Conservation (phyloP, 371 early-diverging fungal species). For the Parasitella parasitica region DNA sequence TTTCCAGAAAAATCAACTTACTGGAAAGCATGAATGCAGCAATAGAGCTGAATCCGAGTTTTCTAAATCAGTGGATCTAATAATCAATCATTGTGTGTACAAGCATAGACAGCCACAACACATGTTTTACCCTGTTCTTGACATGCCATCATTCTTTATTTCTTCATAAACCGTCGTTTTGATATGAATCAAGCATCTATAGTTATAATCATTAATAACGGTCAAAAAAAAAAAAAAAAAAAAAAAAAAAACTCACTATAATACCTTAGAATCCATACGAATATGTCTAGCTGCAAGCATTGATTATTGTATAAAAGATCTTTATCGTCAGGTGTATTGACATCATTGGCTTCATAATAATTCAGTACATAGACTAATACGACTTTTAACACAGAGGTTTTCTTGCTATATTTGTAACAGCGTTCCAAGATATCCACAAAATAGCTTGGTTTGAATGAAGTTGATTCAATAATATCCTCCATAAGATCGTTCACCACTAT, state of each 20-base stretch:
- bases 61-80: not conserved
- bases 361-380: not conserved
- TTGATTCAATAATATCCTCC: not conserved
- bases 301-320: not conserved
- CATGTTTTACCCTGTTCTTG: not conserved
- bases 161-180: slow-evolving; percentile 15
- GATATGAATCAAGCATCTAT: slow-evolving; percentile 14
- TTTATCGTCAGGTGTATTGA: not conserved
- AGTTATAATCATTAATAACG: no score
- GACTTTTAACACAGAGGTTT: not conserved
- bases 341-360: not conserved
- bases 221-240: no score
- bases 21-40: not conserved
- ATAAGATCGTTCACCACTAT: not conserved
- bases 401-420: not conserved
- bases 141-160: not conserved
- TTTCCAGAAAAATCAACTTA: not conserved
- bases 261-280: not conserved
- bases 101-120: not conserved
- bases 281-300: not conserved
- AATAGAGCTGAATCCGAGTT: slow-evolving; percentile 7
- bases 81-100: no score
- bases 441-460: not conserved
- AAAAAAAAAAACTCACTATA: no score
- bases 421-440: not conserved